These are phyloP conservation scores for Ilex asprella DNA, from an alignment of 257 asterid genomes.

Conservation along the genomic window DNA sequence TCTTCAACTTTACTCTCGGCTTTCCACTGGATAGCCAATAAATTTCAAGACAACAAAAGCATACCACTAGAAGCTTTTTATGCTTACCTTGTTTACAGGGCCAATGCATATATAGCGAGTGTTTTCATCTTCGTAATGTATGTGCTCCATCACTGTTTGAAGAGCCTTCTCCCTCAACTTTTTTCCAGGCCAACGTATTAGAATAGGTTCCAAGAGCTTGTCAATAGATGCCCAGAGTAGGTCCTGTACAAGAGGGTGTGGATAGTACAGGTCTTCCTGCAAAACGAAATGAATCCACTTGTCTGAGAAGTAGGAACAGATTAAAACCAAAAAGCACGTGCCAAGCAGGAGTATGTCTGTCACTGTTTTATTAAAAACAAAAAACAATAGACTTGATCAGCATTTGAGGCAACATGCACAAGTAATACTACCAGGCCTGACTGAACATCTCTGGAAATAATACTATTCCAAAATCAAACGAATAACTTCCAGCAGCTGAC, in stretches of 20 bases:
- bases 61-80: too few species aligned
- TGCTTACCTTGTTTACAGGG: conserved; percentile 85
- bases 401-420: too few species aligned
- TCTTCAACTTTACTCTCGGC: background rate
- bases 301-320: background rate
- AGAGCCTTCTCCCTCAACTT: conserved; percentile 79
- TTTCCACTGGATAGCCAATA: background rate
- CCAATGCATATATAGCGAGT: conserved; percentile 94
- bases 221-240: conserved; percentile 88
- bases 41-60: too few species aligned
- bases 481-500: too few species aligned
- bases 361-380: too few species aligned
- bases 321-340: too few species aligned
- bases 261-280: conserved; percentile 99
- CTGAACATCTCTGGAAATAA: too few species aligned
- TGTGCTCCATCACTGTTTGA: conserved; percentile 69
- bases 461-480: too few species aligned
- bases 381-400: too few species aligned
- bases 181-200: conserved; percentile 92
- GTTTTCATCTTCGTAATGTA: conserved; percentile 97
- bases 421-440: too few species aligned
- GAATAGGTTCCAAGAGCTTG: conserved; percentile 74
- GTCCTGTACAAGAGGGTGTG: conserved; percentile 86
- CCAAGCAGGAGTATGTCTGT: too few species aligned
- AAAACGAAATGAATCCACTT: conserved; percentile 3